Percentiles rank a stretch among this genome's conserved stretches.
Evolutionary conservation across 2,329 filamentous ascomycete species (phyloP).

Genomic region (Diplodia mutila): DNA sequence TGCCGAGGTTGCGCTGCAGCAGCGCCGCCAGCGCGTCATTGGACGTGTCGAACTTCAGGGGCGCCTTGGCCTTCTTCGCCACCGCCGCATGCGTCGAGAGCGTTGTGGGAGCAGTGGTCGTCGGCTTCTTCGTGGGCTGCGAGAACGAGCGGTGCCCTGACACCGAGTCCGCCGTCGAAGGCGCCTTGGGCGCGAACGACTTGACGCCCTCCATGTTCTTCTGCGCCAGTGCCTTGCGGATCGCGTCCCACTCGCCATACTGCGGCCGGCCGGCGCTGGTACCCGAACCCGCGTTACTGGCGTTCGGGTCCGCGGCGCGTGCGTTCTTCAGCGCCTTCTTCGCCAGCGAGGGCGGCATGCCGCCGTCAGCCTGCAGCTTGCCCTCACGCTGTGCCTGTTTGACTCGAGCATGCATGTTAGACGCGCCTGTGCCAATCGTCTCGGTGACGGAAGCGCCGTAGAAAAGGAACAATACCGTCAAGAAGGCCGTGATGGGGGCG

Average conservation of each 20-base stretch:
- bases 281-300: constrained; percentile 1
- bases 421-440: constrained; percentile 13
- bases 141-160: constrained; percentile 24
- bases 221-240: constrained; percentile 14
- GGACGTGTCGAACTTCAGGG: constrained; percentile 14
- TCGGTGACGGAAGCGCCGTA: constrained; percentile 42
- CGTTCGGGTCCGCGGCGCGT: constrained; percentile 15
- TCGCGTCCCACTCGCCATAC: constrained; percentile 26
- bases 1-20: constrained; percentile 14
- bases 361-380: constrained; percentile 13
- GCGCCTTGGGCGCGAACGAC: constrained; percentile 25
- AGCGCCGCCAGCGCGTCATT: constrained; percentile 20
- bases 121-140: constrained; percentile 7
- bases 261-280: constrained; percentile 19
- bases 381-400: constrained; percentile 24
- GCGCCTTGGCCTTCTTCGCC: neutral
- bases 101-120: neutral
- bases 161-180: constrained; percentile 12
- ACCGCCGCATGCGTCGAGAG: neutral
- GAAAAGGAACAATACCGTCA: constrained; percentile 52
- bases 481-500: constrained; percentile 55
- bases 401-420: constrained; percentile 15
- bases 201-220: constrained; percentile 16
- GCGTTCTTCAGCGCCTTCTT: constrained; percentile 27
- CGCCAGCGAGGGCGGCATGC: constrained; percentile 13